These are phyloP conservation scores for Claviceps pusilla DNA, from an alignment of 2,329 filamentous ascomycete species.

Conservation along the genomic window DNA sequence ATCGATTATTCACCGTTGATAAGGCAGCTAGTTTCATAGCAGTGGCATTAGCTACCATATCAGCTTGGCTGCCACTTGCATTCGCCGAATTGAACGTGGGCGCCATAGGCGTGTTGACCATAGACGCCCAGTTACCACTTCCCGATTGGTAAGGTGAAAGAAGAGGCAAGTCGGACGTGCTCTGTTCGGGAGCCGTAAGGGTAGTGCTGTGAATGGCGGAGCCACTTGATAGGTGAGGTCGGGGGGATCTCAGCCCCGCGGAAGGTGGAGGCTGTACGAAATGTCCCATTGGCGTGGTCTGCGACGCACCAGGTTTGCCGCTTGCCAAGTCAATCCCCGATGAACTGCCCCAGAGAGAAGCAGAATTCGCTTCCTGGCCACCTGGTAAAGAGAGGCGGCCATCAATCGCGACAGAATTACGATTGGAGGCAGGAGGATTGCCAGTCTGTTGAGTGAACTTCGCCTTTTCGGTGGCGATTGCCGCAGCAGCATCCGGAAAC, in stretches of 20 bases:
- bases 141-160: constrained; percentile 69
- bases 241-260: constrained; percentile 62
- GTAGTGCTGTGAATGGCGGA: constrained; percentile 71
- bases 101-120: constrained; percentile 95
- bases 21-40: constrained; percentile 97
- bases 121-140: constrained; percentile 93
- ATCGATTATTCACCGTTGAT: constrained; percentile 95
- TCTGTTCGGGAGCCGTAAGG: constrained; percentile 53
- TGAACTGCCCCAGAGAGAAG: constrained; percentile 61
- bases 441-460: constrained; percentile 94
- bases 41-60: constrained; percentile 97
- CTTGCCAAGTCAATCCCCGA: constrained; percentile 35
- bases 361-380: constrained; percentile 21
- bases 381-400: constrained; percentile 61
- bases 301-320: constrained; percentile 64
- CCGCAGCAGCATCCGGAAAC: constrained; percentile 95
- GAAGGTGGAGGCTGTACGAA: constrained; percentile 72
- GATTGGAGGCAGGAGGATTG: constrained; percentile 75
- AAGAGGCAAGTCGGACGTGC: constrained; percentile 57
- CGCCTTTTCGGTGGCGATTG: constrained; percentile 96
- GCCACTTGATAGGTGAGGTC: constrained; percentile 52
- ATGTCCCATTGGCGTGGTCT: constrained; percentile 72
- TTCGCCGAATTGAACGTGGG: constrained; percentile 55
- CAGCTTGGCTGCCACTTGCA: constrained; percentile 54
- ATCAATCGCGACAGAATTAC: constrained; percentile 74